Evolutionary conservation across 306 rosid species (phyloP).

Genomic region (Cicer yamashitae): DNA sequence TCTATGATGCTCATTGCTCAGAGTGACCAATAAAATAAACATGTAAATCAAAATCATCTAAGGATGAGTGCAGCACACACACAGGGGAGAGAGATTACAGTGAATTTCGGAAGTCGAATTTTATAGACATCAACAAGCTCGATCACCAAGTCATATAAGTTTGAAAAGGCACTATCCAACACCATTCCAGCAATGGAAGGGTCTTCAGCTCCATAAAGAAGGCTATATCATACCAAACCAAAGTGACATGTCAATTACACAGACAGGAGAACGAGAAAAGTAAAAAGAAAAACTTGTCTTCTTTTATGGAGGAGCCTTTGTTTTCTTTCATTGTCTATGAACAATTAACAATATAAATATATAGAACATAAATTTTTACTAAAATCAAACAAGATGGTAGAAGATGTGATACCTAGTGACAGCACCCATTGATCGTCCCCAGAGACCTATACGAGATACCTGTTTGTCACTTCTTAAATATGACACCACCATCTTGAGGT

Average conservation of each 20-base stretch:
- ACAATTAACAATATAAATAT: slow-evolving; percentile 19
- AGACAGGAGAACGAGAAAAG: no score
- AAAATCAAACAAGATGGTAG: slow-evolving; percentile 33
- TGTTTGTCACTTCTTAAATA: slow-evolving; percentile 83
- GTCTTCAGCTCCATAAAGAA: slow-evolving; percentile 98
- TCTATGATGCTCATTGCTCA: no score
- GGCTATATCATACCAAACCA: slow-evolving; percentile 61
- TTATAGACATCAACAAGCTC: slow-evolving; percentile 93
- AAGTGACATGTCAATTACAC: slow-evolving; percentile 33
- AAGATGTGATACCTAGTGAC: slow-evolving; percentile 78
- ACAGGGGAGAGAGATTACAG: slow-evolving; percentile 55
- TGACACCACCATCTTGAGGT: slow-evolving; percentile 84
- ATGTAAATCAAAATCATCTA: no score
- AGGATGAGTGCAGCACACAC: no score
- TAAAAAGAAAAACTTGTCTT: background rate
- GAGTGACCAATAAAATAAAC: no score
- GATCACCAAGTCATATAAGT: slow-evolving; percentile 86
- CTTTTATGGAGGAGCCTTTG: slow-evolving; percentile 7
- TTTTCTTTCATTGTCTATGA: background rate
- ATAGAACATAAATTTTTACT: slow-evolving; percentile 20
- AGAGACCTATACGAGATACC: slow-evolving; percentile 82
- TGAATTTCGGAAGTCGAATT: slow-evolving; percentile 96
- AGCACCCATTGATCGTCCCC: slow-evolving; percentile 99
- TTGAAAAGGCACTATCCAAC: slow-evolving; percentile 98
- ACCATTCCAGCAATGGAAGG: slow-evolving; percentile 96